Conservation (phyloP, 768 basidiomycete genomes). For the Podaxis sp. region DNA sequence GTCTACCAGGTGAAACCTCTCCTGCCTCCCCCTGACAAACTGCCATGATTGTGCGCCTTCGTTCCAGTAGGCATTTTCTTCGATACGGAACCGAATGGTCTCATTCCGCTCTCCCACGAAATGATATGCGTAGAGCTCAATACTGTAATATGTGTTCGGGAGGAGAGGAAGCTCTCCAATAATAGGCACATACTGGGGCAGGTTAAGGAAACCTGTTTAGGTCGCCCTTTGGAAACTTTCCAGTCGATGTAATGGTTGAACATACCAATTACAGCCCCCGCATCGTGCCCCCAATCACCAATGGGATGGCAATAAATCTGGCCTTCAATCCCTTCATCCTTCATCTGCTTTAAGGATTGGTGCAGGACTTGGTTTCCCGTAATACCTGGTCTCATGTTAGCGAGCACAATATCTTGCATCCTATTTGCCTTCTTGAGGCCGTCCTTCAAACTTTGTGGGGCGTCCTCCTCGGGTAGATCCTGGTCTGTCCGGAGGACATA, state of each 20-base stretch:
- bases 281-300: constrained; percentile 52
- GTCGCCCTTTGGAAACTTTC: neutral
- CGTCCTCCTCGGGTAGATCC: constrained; percentile 33
- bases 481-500: constrained; percentile 40
- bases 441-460: constrained; percentile 37
- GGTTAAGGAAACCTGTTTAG: constrained; percentile 36
- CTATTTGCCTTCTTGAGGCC: constrained; percentile 43
- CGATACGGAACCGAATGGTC: constrained; percentile 38
- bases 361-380: constrained; percentile 44
- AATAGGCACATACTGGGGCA: constrained; percentile 40
- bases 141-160: constrained; percentile 47
- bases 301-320: constrained; percentile 52
- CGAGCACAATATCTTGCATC: constrained; percentile 47
- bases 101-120: constrained; percentile 45
- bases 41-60: constrained; percentile 35
- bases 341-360: constrained; percentile 39
- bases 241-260: too few relatives aligned
- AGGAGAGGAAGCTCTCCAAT: constrained; percentile 44
- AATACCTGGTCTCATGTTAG: constrained; percentile 38
- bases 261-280: constrained; percentile 42
- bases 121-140: constrained; percentile 47
- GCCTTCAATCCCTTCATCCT: constrained; percentile 38
- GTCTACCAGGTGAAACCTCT: constrained; percentile 40
- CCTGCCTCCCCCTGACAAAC: constrained; percentile 47
- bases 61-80: constrained; percentile 42